Base-by-base conservation (phyloP, 257 asterid species). In the Avicennia marina region DNA sequence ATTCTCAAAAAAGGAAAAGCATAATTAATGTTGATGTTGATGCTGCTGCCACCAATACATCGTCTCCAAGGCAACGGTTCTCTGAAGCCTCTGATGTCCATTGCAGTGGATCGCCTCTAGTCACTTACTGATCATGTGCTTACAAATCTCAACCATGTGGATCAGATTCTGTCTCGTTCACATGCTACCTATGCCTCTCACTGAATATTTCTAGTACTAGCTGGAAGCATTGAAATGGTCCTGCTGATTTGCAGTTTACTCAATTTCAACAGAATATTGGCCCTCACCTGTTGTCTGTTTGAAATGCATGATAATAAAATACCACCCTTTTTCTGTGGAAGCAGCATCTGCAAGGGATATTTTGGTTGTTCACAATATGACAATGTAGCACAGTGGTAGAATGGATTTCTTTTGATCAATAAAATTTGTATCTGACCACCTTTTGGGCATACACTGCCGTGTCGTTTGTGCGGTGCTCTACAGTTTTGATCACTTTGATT, bases 81-180 rank as follows among this genome's bases (percentile, higher is more conserved):
- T 69, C 94, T 45, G 96, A 85, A 65, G 66, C 78, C 16, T 78
- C 95, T 17, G 96, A 85, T 76, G 95, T 87, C 49, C 95, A 81
- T 58, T 83, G 85, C 84, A 83, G 93, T 58, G 95, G 79, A 33
- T 83, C 95, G 10, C 91, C 89, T 36, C 83, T 85, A 3, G 75
- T 81, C 81, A 79, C 90, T 16, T 81, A 60, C 75, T 87, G 79
- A 81, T 65, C 63, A 47, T 51, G 22, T 52, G 31, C 25, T 46
- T n/a, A n/a, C 33, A 11, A 22, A 4, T 36, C 11, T 38, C 45
- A 49, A 50, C 33, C 15, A 43, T 13, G 16, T 39, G 33, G n/a
- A 49, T 39, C 36, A 50, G 41, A 20, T 22, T 62, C 44, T 21
- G 8, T 53, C 13, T 8, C 13, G 7, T 38, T 58, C 36, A 21